Base-by-base conservation (phyloP, 2,329 filamentous ascomycete genomes). In the Kalmusia sp. region DNA sequence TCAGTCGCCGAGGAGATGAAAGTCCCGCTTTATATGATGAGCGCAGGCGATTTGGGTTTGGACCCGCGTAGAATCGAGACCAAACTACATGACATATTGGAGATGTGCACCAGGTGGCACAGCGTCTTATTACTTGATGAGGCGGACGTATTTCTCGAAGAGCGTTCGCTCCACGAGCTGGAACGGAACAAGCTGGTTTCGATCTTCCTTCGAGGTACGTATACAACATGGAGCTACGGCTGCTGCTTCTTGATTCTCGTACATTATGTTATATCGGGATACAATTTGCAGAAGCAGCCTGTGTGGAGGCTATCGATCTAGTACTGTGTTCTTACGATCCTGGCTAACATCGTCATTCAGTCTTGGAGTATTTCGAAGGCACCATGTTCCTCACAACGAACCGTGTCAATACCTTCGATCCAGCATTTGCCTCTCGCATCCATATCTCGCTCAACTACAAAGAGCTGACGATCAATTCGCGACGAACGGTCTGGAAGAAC, bases 101-200 rank as follows among this genome's bases (percentile, higher is more conserved):
- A 77, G 37, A 79, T 83, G 73, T 74, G 76, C 54, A 76, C 76
- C 0, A 75, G 74, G 43, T 83, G 80, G 80, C 77, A 80, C 27
- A 76, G 79, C 11, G 74, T 84, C 8, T 67, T 82, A 0, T 71
- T 83, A 0, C 70, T 83, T 1, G 81, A 82, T 60, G 80, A 83
- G 57, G 80, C 78, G 11, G 78, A 80, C 30, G 63, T 70, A 1
- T 69, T 68, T 43, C 48, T 69, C 9, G 65, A 68, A 54, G 54
- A 65, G 33, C 58, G 65, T 4, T 64, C 61, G 4, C 46, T 64
- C 2, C 65, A 68, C 44, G 65, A 69, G 38, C 52, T 69, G 5
- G 65, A 68, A 49, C 41, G 66, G 9, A 68, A 68, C 51, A 67
- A 67, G 54, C 55, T 69, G 2, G 65, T 69, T 2, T 63, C 61